Evolutionary conservation across 331 rosid species (phyloP), one percentile per base, ranked within the genome.

Genomic region (Malus hybrid): DNA sequence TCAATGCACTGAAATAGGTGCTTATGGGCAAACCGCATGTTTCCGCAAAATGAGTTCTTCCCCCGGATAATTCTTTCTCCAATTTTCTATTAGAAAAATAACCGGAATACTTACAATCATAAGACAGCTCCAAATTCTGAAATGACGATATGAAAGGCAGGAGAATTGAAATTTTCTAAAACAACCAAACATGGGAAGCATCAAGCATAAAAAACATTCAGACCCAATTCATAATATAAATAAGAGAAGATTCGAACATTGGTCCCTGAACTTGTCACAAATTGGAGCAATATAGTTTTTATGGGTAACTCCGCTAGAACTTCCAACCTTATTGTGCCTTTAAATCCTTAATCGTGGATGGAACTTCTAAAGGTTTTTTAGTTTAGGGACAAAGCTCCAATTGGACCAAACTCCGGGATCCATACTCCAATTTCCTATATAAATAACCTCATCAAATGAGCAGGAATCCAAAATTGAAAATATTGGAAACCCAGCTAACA

Each of bases 11-110:
- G 70, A 94, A 94, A 71, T 91, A 94, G 2, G 97, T 84, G 81
- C 96, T 94, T 39, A 94, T 86, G 22, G 97, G 96, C 87, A 94
- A 80, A 73, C 99, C 99, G 68, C 99, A 91, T 29, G 83, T 77
- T 69, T 87, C 85, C 73, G 82, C 83, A 76, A 94, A 94, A 78
- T 94, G 99, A 59, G 81, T 81, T 81, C 80, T 88, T 33, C 99
- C 97, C 2, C 96, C 97, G 0, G 91, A 68, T 33, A 94, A 86
- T 54, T 92, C 92, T 44, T 90, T 87, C 84, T 94, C 99, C 77
- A 92, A 70, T 64, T 83, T 87, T 82, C 99, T 94, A 85, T 59
- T 56, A 67, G 15, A 29, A 74, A 77, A 84, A 46, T 24, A 14
- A 76, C 24, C 76, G 65, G 71, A 12, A 62, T 68, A 65, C 36